A percentile compares a stretch with the other conserved stretches of the same genome.
Conservation (phyloP, 176 grass and related monocot genomes). For the Triticum monococcum region DNA sequence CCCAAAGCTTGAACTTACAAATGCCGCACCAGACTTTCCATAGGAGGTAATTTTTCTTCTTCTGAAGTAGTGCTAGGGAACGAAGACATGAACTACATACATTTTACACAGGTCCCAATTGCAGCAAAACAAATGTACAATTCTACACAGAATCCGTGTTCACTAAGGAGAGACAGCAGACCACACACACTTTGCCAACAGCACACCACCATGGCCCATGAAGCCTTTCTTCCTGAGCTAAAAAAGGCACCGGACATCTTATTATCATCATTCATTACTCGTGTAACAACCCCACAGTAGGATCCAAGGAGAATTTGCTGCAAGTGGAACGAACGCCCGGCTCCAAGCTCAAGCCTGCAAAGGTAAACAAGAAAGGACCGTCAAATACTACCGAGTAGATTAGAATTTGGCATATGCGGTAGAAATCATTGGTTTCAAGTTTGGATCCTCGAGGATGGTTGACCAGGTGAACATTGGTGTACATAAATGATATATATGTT, state of each 20-base stretch:
- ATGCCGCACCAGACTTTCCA: background rate
- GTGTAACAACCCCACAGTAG: background rate
- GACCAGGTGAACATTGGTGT: background rate
- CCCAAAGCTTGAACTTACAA: background rate
- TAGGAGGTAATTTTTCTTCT: background rate
- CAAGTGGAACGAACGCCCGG: background rate
- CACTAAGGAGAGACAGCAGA: background rate
- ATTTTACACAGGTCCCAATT: slow-evolving; percentile 20
- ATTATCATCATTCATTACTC: background rate
- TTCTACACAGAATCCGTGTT: slow-evolving; percentile 19
- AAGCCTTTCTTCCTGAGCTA: background rate
- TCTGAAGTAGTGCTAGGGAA: background rate
- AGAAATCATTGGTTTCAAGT: background rate
- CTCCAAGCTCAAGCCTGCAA: slow-evolving; percentile 34
- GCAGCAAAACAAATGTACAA: slow-evolving; percentile 24
- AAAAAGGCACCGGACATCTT: background rate
- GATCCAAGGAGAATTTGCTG: background rate
- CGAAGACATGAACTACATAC: background rate
- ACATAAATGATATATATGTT: background rate
- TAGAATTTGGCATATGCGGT: background rate
- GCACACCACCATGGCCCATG: background rate
- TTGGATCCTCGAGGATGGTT: background rate
- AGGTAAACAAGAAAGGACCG: background rate
- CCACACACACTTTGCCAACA: slow-evolving; percentile 9
- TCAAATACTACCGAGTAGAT: background rate